A percentile compares a stretch with the other conserved stretches of the same genome.
Conservation (phyloP, 768 basidiomycete species). For the Suillus subluteus region DNA sequence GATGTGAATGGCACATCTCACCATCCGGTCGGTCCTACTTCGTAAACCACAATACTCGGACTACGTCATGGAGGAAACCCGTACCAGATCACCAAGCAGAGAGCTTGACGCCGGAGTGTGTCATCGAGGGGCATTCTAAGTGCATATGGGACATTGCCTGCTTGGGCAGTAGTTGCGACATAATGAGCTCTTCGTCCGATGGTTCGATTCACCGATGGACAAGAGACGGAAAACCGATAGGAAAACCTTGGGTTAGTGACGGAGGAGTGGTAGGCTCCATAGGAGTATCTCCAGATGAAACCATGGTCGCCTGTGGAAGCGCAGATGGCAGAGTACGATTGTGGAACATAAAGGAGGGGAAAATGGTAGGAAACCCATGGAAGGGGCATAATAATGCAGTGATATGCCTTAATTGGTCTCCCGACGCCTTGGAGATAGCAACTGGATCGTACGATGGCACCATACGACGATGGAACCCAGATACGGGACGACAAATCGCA, state of each 20-base stretch:
- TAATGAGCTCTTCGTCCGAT: neutral
- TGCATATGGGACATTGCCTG: constrained; percentile 1
- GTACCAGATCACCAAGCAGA: neutral
- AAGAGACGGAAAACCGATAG: neutral
- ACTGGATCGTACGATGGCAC: constrained; percentile 6
- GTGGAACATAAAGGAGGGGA: constrained; percentile 12
- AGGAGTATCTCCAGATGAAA: constrained; percentile 19
- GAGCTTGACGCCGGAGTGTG: neutral
- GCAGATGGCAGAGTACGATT: constrained; percentile 11
- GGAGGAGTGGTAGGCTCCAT: constrained; percentile 1
- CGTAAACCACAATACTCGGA: neutral
- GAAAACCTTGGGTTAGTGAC: neutral
- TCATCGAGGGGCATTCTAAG: neutral
- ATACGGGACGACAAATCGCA: constrained; percentile 2
- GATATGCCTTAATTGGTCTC: constrained; percentile 23
- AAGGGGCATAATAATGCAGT: constrained; percentile 21
- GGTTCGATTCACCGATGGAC: neutral
- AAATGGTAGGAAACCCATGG: constrained; percentile 6
- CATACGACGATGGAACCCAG: constrained; percentile 1
- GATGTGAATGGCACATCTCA: neutral
- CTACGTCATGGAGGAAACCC: constrained; percentile 1
- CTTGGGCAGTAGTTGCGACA: neutral
- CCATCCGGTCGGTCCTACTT: neutral
- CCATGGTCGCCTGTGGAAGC: constrained; percentile 16
- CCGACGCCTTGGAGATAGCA: constrained; percentile 14